Evolutionary conservation across 139 green algal species (phyloP).

Genomic region (Marvania coccoides): DNA sequence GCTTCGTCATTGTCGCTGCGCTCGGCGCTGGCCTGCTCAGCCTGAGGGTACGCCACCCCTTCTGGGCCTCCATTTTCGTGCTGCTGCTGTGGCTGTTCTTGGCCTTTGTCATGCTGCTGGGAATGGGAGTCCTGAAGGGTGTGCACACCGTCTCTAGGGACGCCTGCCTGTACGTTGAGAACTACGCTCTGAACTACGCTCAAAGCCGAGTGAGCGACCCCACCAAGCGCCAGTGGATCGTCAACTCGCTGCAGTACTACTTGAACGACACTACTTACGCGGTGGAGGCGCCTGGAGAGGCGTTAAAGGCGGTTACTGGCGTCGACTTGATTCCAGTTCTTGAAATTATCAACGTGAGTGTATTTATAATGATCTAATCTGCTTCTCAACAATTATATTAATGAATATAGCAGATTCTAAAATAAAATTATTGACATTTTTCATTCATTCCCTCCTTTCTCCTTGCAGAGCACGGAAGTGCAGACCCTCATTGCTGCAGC

Average conservation of each 20-base stretch:
- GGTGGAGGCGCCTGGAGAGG: background rate
- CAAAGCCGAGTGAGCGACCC: background rate
- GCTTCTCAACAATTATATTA: background rate
- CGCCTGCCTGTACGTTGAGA: constrained; percentile 19
- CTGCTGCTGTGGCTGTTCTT: constrained; percentile 18
- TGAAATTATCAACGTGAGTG: too few relatives aligned
- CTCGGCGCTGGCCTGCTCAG: background rate
- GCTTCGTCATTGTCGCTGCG: constrained; percentile 2
- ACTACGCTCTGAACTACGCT: background rate
- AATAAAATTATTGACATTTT: background rate
- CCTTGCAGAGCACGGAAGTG: background rate
- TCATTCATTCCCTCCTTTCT: background rate
- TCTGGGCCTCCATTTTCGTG: background rate
- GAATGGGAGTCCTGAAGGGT: constrained; percentile 19
- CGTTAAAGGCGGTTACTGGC: background rate
- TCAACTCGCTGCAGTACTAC: constrained; percentile 12
- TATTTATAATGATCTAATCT: too few relatives aligned
- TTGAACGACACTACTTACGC: background rate
- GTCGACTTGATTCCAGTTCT: too few relatives aligned
- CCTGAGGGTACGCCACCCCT: background rate
- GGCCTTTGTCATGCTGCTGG: constrained; percentile 25
- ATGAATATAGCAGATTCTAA: background rate
- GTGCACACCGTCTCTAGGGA: background rate
- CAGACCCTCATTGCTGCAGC: background rate
- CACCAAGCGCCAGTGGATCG: background rate